Base-by-base conservation (phyloP, 192 early-diverging fungal genomes). In the Pecoramyces ruminantium region DNA sequence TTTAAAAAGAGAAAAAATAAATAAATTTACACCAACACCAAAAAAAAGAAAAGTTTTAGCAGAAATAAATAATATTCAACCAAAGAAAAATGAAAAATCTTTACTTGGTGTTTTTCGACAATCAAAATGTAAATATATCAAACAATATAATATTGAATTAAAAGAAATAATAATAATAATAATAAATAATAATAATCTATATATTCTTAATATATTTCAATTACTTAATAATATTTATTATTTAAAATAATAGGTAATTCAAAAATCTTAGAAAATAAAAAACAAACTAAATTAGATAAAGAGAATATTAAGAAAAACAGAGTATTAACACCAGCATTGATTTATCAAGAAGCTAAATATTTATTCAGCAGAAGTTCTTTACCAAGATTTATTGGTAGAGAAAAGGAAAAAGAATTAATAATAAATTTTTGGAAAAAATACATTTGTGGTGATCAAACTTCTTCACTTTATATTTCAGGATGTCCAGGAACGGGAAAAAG, bases 401-500 rank as follows among this genome's bases (percentile, higher is more conserved):
- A 82, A 13, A 78, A 78, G 13, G 94, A 95, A 83, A 83, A 91
- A 25, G 78, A 81, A 21, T 84, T 78, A 0, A 86, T 94, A 27
- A 80, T 40, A 2, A 29, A 79, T 4, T 95, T 95, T 81, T 87
- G 87, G 82, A 77, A 84, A 17, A 79, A 83, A 4, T 87, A 91
- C 51, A 88, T 90, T 16, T 28, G 90, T 15, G 83, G 34, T 0
- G 82, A 86, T 34, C 86, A 86, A 78, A 80, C 91, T 11, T 93
- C 90, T 13, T 92, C 90, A 79, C 85, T 94, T 38, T 98, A 98
- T 84, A 91, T 98, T 21, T 93, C 94, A 13, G 97, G 97, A 2
- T 90, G 89, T 77, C 97, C 97, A 0, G 97, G 97, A 9, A 98
- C 97, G 28, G 97, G 97, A 51, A 98, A 98, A 86, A 98, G 95